Evolutionary conservation across 2,329 filamentous ascomycete species (phyloP).

Genomic region (Penicillium vulpinum): DNA sequence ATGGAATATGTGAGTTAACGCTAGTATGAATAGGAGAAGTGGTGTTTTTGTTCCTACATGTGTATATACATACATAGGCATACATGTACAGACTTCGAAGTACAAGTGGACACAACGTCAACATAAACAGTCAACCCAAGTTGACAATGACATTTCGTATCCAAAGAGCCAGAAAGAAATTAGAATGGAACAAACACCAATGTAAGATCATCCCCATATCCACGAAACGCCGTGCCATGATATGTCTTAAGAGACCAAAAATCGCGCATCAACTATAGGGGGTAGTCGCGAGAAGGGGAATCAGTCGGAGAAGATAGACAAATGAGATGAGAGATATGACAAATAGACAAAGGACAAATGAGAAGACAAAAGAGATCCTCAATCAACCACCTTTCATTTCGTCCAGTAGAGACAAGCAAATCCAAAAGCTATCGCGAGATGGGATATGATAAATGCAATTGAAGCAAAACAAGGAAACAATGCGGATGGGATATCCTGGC

Average conservation of each 20-base stretch:
- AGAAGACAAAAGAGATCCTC: constrained; percentile 6
- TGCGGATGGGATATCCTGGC: constrained; percentile 4
- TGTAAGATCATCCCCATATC: constrained; percentile 14
- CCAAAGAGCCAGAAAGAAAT: not conserved
- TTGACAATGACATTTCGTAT: not conserved
- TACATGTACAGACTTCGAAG: not conserved
- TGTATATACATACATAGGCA: not conserved
- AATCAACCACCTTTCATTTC: not conserved
- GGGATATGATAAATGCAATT: not conserved
- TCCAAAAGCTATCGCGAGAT: not conserved
- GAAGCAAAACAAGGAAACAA: not conserved
- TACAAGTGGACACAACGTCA: not conserved
- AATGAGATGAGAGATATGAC: not conserved
- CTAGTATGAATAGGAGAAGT: no score
- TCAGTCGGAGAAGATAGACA: not conserved
- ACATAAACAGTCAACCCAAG: not conserved
- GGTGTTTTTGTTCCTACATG: not conserved
- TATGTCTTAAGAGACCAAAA: constrained; percentile 13
- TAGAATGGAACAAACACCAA: constrained; percentile 6
- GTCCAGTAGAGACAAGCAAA: not conserved
- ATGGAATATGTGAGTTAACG: no score
- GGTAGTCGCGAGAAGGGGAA: constrained; percentile 25
- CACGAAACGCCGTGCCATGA: constrained; percentile 26
- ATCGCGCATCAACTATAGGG: constrained; percentile 20
- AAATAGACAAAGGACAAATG: not conserved